Conservation (phyloP, 2,329 filamentous ascomycete genomes). For the Onygenales sp. region DNA sequence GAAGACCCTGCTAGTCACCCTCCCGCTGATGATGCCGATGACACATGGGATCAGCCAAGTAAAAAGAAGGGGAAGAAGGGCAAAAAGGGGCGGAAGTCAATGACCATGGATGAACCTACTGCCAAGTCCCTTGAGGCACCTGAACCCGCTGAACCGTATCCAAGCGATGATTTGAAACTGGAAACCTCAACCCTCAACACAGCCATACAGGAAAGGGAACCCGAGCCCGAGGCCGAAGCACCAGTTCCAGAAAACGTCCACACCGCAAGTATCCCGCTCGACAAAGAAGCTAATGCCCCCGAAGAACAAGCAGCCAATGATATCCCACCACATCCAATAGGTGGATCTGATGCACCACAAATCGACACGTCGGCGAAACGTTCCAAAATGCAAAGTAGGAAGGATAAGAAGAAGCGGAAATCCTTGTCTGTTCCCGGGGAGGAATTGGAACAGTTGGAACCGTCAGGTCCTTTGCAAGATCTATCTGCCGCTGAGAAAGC, state of each 20-base stretch:
- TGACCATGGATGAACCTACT: neutral
- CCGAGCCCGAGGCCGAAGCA: constrained; percentile 1
- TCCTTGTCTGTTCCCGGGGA: constrained; percentile 3
- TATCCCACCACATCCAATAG: constrained; percentile 10
- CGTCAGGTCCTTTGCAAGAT: neutral
- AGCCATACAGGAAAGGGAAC: neutral
- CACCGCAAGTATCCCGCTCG: neutral
- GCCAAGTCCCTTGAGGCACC: neutral
- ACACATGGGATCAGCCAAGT: constrained; percentile 7
- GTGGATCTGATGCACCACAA: constrained; percentile 1
- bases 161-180: neutral
- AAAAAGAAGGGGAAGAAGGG: constrained; percentile 16
- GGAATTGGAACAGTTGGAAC: neutral
- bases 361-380: constrained; percentile 4
- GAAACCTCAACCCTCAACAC: neutral
- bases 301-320: constrained; percentile 9
- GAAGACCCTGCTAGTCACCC: neutral
- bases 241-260: neutral
- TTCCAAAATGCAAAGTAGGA: constrained; percentile 18
- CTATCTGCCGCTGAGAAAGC: neutral
- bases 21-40: constrained; percentile 7
- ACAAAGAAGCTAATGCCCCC: neutral
- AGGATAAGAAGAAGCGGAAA: constrained; percentile 17
- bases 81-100: constrained; percentile 12
- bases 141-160: neutral